Base-by-base conservation (phyloP, 371 early-diverging fungal species). In the Chytridium lagenaria region DNA sequence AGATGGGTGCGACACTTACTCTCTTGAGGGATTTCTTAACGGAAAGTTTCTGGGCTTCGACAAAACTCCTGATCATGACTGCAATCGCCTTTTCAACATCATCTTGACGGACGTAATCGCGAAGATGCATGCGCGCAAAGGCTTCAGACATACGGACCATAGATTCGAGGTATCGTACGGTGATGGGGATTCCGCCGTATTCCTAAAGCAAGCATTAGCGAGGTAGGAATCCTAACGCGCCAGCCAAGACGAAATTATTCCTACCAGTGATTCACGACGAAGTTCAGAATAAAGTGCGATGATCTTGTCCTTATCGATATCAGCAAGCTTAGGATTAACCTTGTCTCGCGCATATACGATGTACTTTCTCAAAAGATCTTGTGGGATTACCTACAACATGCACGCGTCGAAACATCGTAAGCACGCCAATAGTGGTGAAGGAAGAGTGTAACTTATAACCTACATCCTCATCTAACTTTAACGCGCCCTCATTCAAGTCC, bases 121-220 rank as follows among this genome's bases (percentile, higher is more conserved):
- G 92, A 55, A 99, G 86, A 77, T 99, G 97, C 97, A 99, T 98
- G 75, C 92, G 92, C 26, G 99, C 99, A 77, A 96, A 92, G 1
- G 99, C 97, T 84, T 99, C 99, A 16, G 96, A 88, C 84, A 99
- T 92, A 50, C 99, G 92, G 34, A 99, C 90, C 88, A 99, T 98
- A 12, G 96, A 93, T 83, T 99, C 99, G 67, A 99, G 84, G 85
- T 98, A 97, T 82, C 99, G 95, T 10, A 98, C 99, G 2, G 99
- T 99, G 75, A 99, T 98, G 2, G 99, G 99, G 74, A 99, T 93
- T 73, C 94, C 89, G 19, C 95, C 98, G 52, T 67, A 67, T 12
- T 82, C 78, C 81, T 83, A 64, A 37, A 22, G 0, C 44, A 0
- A 28, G n/a, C 22, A 19, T 16, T 12, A 55, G 23, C 23, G 7